phyloP scores from a whole-genome alignment of 2,329 filamentous ascomycete species.

The Parastagonospora avenae region DNA sequence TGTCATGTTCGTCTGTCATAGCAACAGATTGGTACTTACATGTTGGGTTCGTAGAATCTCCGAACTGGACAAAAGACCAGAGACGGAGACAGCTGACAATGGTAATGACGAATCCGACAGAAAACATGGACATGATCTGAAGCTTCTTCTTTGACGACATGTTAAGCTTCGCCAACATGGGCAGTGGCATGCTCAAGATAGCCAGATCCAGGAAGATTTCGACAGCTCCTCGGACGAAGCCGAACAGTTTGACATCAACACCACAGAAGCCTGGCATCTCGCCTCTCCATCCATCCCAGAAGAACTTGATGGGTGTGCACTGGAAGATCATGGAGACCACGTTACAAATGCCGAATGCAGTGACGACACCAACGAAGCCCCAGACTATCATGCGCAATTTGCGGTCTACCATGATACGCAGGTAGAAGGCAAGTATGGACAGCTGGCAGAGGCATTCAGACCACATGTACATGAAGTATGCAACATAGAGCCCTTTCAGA shows the following conservation, averaged over 20 bases:
- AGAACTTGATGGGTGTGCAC: slow-evolving; percentile 45
- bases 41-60: slow-evolving; percentile 25
- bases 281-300: slow-evolving; percentile 50
- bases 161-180: slow-evolving; percentile 26
- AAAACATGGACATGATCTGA: slow-evolving; percentile 37
- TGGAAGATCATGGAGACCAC: slow-evolving; percentile 41
- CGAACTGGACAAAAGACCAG: slow-evolving; percentile 25
- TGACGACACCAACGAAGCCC: slow-evolving; percentile 25
- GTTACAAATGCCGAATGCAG: slow-evolving; percentile 32
- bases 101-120: slow-evolving; percentile 32
- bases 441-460: slow-evolving; percentile 34
- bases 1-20: too few relatives aligned
- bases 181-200: slow-evolving; percentile 30
- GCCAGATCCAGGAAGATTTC: slow-evolving; percentile 33
- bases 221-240: slow-evolving; percentile 41
- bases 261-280: slow-evolving; percentile 39
- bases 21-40: slow-evolving; percentile 16
- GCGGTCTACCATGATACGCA: slow-evolving; percentile 34
- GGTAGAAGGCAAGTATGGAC: slow-evolving; percentile 40
- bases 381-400: slow-evolving; percentile 22
- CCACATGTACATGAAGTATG: slow-evolving; percentile 39
- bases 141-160: slow-evolving; percentile 34
- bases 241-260: slow-evolving; percentile 47
- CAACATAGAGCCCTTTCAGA: slow-evolving; percentile 35
- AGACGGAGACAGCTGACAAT: slow-evolving; percentile 30